Evolutionary conservation across 2,329 filamentous ascomycete genomes (phyloP).

Genomic region (Aureobasidium pullulans): DNA sequence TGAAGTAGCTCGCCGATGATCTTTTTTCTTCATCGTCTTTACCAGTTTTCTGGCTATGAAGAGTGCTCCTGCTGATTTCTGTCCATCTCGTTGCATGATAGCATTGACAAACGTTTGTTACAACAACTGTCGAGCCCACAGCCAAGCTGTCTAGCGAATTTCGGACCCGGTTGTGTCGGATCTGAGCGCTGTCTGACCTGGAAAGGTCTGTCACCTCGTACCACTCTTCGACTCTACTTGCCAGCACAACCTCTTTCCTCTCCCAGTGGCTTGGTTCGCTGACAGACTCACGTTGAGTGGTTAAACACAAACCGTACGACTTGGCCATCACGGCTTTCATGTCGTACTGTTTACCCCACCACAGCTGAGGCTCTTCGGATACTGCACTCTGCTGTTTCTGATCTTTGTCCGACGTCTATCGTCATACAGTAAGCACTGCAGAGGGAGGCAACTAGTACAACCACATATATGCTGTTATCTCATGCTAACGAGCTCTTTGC

Average conservation of each 20-base stretch:
- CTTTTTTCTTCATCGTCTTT: neutral
- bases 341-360: neutral
- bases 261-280: neutral
- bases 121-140: neutral
- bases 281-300: neutral
- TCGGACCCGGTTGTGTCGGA: conserved; percentile 1
- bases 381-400: neutral
- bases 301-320: neutral
- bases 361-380: neutral
- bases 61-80: neutral
- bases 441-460: too few species aligned
- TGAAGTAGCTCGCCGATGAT: neutral
- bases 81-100: neutral
- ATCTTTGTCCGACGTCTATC: too few species aligned
- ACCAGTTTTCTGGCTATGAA: neutral
- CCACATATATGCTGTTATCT: too few species aligned
- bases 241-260: neutral
- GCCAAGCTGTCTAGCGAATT: neutral
- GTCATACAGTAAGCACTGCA: too few species aligned
- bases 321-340: neutral
- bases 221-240: neutral
- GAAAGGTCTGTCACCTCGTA: neutral
- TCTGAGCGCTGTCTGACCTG: neutral
- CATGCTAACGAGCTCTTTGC: too few species aligned
- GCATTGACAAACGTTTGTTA: neutral